phyloP scores from a whole-genome alignment of 1,284 basidiomycete species.

The Marasmius fiardii region DNA sequence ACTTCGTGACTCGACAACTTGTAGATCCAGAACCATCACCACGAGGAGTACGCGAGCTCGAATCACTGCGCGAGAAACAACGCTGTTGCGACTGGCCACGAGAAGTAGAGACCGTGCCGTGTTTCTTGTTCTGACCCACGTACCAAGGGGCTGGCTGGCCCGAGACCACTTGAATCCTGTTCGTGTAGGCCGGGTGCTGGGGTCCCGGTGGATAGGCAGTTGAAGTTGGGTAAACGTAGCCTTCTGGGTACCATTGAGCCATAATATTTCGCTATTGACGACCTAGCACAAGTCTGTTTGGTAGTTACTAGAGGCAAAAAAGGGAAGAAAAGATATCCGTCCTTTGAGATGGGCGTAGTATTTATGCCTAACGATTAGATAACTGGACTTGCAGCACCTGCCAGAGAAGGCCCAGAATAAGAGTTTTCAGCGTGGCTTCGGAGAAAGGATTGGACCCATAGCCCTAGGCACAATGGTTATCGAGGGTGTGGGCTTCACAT shows the following conservation, averaged over 20 bases:
- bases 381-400: too few relatives aligned
- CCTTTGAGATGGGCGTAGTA: background rate
- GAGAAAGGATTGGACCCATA: background rate
- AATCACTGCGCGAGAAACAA: background rate
- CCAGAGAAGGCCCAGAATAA: background rate
- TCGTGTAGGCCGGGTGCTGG: constrained; percentile 8
- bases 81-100: background rate
- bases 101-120: background rate
- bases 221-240: constrained; percentile 7
- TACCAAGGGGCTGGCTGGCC: constrained; percentile 5
- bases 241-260: constrained; percentile 11
- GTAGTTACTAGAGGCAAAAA: too few relatives aligned
- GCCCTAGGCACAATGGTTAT: too few relatives aligned
- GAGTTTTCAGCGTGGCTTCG: background rate
- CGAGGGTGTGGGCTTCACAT: background rate
- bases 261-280: too few relatives aligned
- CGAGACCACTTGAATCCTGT: background rate
- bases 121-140: background rate
- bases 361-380: too few relatives aligned
- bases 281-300: too few relatives aligned
- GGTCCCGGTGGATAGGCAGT: constrained; percentile 8
- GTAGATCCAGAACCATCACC: background rate
- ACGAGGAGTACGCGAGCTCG: background rate
- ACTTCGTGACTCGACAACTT: background rate
- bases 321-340: too few relatives aligned